Base-by-base conservation (phyloP, 805 yeast genomes). In the Brettanomyces anomalus region DNA sequence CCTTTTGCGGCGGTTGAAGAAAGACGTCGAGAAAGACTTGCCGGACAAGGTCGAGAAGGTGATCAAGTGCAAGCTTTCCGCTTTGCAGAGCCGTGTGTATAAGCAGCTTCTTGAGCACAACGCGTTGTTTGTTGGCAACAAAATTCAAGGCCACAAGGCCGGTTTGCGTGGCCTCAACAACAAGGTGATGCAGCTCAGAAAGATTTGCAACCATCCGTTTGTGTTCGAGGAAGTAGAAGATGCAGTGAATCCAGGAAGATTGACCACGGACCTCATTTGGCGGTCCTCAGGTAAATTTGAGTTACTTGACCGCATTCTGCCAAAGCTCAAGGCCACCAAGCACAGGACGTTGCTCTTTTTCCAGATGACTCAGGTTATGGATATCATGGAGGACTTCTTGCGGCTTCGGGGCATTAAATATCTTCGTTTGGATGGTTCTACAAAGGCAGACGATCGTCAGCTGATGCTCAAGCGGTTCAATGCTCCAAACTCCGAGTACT, bases 301-400 rank as follows among this genome's bases (percentile, higher is more conserved):
- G 57, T 62, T 85, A 41, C 65, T 85, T 48, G 90, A 83, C 58
- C 67, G 89, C 47, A 70, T 85, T 14, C 67, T 85, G 53, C 88
- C 90, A 11, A 85, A 85, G 58, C 79, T 81, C 57, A 76, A 79
- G 51, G 81, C 76, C 0, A 66, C 81, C 5, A 88, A 88, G 3
- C 94, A 85, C 57, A 71, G 89, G 57, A 87, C 84, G 3, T 70
- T 85, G 61, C 80, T 85, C 61, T 85, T 85, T 55, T 85, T 85
- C 67, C 94, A 85, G 64, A 85, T 85, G 94, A 85, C 94, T 0
- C 87, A 82, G 56, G 85, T 85, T 43, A 85, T 85, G 94, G 87
- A 84, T 57, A 85, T 85, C 35, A 84, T 85, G 88, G 94, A 85
- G 61, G 94, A 85, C 61, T 85, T 76, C 59, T 66, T 85, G 54